Percentiles rank a stretch among this genome's conserved stretches.
Conservation (phyloP, 148 eudicot genomes). For the Amaranthus hypochondriacus region DNA sequence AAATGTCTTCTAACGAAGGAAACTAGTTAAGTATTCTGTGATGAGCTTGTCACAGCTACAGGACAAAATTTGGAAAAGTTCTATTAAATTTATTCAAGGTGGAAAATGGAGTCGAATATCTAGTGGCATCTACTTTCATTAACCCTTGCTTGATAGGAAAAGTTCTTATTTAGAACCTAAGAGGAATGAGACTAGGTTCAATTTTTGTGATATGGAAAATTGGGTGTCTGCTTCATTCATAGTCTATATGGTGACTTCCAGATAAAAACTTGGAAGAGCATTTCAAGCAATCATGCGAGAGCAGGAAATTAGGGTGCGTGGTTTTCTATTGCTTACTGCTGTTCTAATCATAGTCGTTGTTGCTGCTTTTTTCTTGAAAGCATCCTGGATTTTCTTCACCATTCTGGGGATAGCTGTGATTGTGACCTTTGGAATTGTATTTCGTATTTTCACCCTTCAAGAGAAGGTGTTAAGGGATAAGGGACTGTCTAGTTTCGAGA, state of each 20-base stretch:
- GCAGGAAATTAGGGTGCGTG: constrained; percentile 10
- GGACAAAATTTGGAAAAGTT: constrained; percentile 1
- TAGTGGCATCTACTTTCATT: not conserved
- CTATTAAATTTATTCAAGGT: not conserved
- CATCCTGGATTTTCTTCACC: constrained; percentile 41
- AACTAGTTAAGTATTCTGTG: constrained; percentile 13
- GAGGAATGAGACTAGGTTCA: not conserved
- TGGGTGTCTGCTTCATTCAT: not conserved
- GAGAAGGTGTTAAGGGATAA: constrained; percentile 18
- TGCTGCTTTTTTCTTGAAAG: constrained; percentile 26
- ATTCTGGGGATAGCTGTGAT: constrained; percentile 36
- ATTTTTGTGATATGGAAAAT: not conserved
- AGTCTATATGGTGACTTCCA: not conserved
- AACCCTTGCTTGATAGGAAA: not conserved
- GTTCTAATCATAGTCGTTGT: constrained; percentile 32
- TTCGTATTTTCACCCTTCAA: constrained; percentile 9
- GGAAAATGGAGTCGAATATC: not conserved
- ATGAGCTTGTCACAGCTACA: constrained; percentile 13
- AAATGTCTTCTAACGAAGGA: not conserved
- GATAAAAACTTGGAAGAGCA: not conserved
- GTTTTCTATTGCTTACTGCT: constrained; percentile 21
- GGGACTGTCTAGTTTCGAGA: constrained; percentile 12
- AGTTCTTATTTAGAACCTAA: not conserved
- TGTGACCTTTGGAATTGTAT: constrained; percentile 32
- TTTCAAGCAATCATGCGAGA: constrained; percentile 2